phyloP scores from a whole-genome alignment of 2,329 filamentous ascomycete species.

The Diaporthe destruens region DNA sequence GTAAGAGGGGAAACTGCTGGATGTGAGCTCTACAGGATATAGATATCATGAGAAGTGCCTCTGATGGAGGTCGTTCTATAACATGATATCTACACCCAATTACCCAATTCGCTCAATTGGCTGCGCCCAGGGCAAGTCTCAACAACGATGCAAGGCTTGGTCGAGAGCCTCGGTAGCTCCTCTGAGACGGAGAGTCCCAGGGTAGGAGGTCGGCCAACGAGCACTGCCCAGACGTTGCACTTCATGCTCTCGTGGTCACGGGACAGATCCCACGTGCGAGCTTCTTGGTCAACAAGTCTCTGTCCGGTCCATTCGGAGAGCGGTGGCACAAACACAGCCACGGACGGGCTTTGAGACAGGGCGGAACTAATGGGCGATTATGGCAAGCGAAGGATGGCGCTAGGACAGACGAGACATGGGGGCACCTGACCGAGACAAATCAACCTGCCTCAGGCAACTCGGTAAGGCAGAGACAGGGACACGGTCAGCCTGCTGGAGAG shows the following conservation, averaged over 20 bases:
- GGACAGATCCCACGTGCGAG: too few relatives aligned
- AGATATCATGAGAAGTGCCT: too few relatives aligned
- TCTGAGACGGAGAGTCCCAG: too few relatives aligned
- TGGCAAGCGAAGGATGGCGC: conserved; percentile 14
- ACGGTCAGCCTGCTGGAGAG: background rate
- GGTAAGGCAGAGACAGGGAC: conserved; percentile 17
- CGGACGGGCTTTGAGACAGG: background rate
- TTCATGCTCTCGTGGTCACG: background rate
- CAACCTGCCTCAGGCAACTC: background rate
- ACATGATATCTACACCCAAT: too few relatives aligned
- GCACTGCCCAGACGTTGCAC: background rate
- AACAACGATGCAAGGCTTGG: too few relatives aligned
- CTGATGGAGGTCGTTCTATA: too few relatives aligned
- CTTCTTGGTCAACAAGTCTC: background rate
- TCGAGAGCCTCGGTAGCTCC: too few relatives aligned
- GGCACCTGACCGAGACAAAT: conserved; percentile 8
- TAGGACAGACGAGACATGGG: background rate
- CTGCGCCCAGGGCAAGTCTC: too few relatives aligned
- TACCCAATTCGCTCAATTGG: too few relatives aligned
- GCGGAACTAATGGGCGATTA: background rate
- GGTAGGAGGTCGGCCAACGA: too few relatives aligned
- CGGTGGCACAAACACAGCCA: conserved; percentile 10
- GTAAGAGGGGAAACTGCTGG: too few relatives aligned
- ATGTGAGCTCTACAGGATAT: too few relatives aligned
- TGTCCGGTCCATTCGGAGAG: background rate